Evolutionary conservation across 257 asterid genomes (phyloP).

Genomic region (Ilex asprella): DNA sequence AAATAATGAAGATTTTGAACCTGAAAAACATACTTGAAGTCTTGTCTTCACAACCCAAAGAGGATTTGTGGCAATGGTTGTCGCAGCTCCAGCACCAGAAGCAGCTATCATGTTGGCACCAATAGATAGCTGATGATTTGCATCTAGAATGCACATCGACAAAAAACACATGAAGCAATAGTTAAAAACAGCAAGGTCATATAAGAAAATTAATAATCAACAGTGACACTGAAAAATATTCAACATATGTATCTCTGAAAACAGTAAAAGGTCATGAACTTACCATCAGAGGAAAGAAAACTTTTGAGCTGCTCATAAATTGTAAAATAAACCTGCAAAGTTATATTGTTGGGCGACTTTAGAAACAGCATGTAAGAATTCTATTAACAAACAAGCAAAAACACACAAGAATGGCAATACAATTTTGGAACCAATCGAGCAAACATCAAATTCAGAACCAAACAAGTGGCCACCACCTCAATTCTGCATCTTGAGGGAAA

Average conservation of each 20-base stretch:
- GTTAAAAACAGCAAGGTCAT: no score
- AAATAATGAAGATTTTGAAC: background rate
- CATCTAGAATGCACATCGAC: slow-evolving; percentile 39
- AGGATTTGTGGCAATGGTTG: slow-evolving; percentile 80
- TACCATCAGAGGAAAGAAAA: slow-evolving; percentile 75
- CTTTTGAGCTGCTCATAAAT: slow-evolving; percentile 80
- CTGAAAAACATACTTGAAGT: slow-evolving; percentile 55
- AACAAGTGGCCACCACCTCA: background rate
- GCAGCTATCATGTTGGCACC: slow-evolving; percentile 96
- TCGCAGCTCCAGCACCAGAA: slow-evolving; percentile 96
- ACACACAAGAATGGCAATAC: background rate
- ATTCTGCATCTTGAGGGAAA: background rate
- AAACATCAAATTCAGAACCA: background rate
- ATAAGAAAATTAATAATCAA: no score
- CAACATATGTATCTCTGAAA: background rate
- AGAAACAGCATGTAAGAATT: background rate
- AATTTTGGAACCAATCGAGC: background rate
- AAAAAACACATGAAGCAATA: slow-evolving; percentile 6
- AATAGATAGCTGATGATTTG: slow-evolving; percentile 69
- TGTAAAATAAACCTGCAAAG: slow-evolving; percentile 83
- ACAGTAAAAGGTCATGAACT: slow-evolving; percentile 24
- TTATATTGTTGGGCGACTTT: slow-evolving; percentile 13
- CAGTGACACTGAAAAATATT: no score
- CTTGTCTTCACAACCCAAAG: slow-evolving; percentile 98
- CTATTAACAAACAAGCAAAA: background rate